Percentiles rank a stretch among this genome's conserved stretches.
Evolutionary conservation across 1,139 yeast genomes (phyloP).

Genomic region (Candida frijolesensis): DNA sequence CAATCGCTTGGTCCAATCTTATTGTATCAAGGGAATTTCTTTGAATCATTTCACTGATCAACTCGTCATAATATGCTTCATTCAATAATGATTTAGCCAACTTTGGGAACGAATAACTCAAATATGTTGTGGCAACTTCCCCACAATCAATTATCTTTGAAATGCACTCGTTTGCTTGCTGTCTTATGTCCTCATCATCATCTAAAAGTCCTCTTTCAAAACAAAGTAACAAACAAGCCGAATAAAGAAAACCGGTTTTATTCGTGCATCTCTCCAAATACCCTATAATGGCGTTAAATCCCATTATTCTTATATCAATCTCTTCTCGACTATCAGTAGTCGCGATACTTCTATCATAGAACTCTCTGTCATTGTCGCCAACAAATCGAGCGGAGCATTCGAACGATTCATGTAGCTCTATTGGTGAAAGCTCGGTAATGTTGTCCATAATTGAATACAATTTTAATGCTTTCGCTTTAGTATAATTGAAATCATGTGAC

Average conservation of each 20-base stretch:
- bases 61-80: conserved; percentile 3
- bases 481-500: conserved; percentile 28
- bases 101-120: conserved; percentile 11
- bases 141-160: conserved; percentile 22
- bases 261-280: conserved; percentile 5
- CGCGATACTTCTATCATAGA: conserved; percentile 1
- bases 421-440: conserved; percentile 13
- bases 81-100: conserved; percentile 5
- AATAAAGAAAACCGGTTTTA: conserved; percentile 7
- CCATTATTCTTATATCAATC: conserved; percentile 12
- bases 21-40: conserved; percentile 11
- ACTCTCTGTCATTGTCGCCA: not conserved
- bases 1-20: not conserved
- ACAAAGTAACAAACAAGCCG: conserved; percentile 9
- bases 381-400: conserved; percentile 50
- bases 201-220: conserved; percentile 37
- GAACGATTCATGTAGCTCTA: conserved; percentile 49
- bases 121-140: conserved; percentile 12
- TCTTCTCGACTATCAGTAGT: conserved; percentile 3
- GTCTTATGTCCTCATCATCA: conserved; percentile 58
- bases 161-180: conserved; percentile 34
- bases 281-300: conserved; percentile 10
- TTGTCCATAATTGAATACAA: conserved; percentile 8
- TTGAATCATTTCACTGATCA: conserved; percentile 4
- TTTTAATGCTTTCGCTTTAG: conserved; percentile 42